Base-by-base conservation (phyloP, 2,329 filamentous ascomycete species). In the Aspergillus caelatus region DNA sequence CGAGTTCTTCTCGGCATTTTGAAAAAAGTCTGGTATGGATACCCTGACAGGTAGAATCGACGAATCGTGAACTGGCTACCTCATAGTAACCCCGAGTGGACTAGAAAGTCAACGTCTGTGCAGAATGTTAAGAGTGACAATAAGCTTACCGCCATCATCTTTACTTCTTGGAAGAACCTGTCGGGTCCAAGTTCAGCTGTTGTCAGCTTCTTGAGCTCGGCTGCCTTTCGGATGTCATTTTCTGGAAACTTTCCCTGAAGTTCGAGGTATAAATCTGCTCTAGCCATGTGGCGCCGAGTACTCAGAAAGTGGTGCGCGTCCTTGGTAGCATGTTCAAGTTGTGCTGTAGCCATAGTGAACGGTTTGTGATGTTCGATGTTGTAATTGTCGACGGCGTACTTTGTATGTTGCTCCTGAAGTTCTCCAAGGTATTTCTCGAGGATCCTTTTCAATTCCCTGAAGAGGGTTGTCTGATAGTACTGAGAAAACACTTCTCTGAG, bases 361-460 rank as follows among this genome's bases (percentile, higher is more conserved):
- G 89, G 80, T 3, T 84, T 82, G 9, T 82, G 77, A 0, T 78
- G 78, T 67, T 91, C 88, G 1, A 88, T 82, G 0, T 78, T 67
- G 68, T 84, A 88, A 2, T 85, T 79, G 0, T 83, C 84, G 66
- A 4, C 82, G 72, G 69, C 84, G 80, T 69, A 82, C 77, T 12
- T 85, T 70, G 28, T 72, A 72, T 59, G 81, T 2, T 73, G 69
- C 0, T 60, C 34, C 3, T 77, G 46, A 0, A 88, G 81, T 0
- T 74, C 70, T 1, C 77, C 73, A 0, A 90, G 75, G 0, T 85
- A 84, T 0, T 71, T 60, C 0, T 80, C 75, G 0, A 90, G 79
- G 4, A 80, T 78, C 0, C 61, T 64, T 19, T 81, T 66, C 0
- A 80, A 58, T 34, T 77, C 72, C 4, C 74, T 67, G 56, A 75